These are phyloP conservation scores for Pichia kluyveri DNA, from an alignment of 805 yeast genomes.

Conservation along the genomic window DNA sequence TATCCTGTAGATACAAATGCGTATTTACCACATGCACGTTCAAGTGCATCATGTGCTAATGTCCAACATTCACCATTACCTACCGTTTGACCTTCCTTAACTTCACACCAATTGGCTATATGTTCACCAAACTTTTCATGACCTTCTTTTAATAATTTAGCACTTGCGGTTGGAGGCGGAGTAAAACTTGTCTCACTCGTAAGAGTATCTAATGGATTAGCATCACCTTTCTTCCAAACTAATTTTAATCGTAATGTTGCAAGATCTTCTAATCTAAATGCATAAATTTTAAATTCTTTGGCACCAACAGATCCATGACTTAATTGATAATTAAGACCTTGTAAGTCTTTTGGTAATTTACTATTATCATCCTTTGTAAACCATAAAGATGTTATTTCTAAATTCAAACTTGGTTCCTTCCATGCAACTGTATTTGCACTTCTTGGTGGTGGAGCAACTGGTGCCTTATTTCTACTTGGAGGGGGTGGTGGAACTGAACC, in stretches of 20 bases:
- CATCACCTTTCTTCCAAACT: constrained; percentile 29
- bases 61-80: constrained; percentile 59
- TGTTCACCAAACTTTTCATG: constrained; percentile 38
- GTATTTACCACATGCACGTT: constrained; percentile 47
- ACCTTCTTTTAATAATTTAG: constrained; percentile 25
- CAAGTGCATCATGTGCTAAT: constrained; percentile 44
- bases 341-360: constrained; percentile 30
- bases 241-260: constrained; percentile 29
- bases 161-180: constrained; percentile 38
- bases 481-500: constrained; percentile 7
- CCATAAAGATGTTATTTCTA: constrained; percentile 40
- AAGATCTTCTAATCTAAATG: constrained; percentile 34
- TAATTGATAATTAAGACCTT: constrained; percentile 28
- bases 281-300: constrained; percentile 26
- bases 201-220: constrained; percentile 17
- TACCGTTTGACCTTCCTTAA: constrained; percentile 35
- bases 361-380: constrained; percentile 25
- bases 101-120: constrained; percentile 47
- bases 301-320: constrained; percentile 22
- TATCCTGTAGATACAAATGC: constrained; percentile 43
- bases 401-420: constrained; percentile 30
- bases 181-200: constrained; percentile 24
- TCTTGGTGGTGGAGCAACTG: constrained; percentile 30
- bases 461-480: constrained; percentile 9
- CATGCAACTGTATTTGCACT: constrained; percentile 11